These are phyloP conservation scores for Podospora anserina DNA, from an alignment of 495 filamentous ascomycete genomes.

Conservation along the genomic window DNA sequence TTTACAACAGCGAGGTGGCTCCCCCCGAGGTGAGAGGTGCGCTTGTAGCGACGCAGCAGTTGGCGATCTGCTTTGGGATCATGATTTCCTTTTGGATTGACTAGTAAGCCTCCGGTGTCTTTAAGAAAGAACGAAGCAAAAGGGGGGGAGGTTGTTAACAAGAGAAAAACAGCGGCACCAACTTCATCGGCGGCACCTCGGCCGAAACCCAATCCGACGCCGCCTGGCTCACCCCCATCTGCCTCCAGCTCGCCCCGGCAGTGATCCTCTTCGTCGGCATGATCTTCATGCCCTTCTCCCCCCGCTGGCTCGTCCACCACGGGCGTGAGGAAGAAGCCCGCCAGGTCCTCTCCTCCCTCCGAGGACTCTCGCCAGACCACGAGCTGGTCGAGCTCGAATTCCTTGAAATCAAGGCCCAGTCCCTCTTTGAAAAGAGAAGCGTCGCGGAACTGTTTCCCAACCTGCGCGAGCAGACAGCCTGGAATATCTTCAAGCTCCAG, in stretches of 20 bases:
- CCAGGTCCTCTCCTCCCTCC: slow-evolving; percentile 63
- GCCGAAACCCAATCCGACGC: slow-evolving; percentile 59
- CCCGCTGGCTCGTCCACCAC: slow-evolving; percentile 75
- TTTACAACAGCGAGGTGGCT: slow-evolving; percentile 69
- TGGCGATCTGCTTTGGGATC: slow-evolving; percentile 80
- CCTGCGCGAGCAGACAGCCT: slow-evolving; percentile 55
- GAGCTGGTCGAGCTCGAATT: slow-evolving; percentile 72
- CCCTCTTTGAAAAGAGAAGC: slow-evolving; percentile 74
- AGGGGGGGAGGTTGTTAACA: background rate
- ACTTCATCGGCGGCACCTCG: slow-evolving; percentile 72
- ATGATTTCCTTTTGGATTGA: slow-evolving; percentile 84
- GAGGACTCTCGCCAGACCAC: slow-evolving; percentile 56
- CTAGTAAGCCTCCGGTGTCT: slow-evolving; percentile 41
- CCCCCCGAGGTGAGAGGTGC: slow-evolving; percentile 61
- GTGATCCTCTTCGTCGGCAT: slow-evolving; percentile 65
- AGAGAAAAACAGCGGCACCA: slow-evolving; percentile 47
- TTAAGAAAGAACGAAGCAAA: no score
- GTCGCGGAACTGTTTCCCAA: slow-evolving; percentile 68
- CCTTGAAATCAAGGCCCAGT: slow-evolving; percentile 77
- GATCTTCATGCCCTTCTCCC: slow-evolving; percentile 77
- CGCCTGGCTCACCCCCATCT: slow-evolving; percentile 66
- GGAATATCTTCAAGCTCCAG: slow-evolving; percentile 64
- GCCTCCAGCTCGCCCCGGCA: slow-evolving; percentile 60
- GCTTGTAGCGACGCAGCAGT: slow-evolving; percentile 73
- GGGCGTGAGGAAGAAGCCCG: slow-evolving; percentile 68